Evolutionary conservation across 2,329 filamentous ascomycete genomes (phyloP).

Genomic region (Chaetoscypha palmicola): DNA sequence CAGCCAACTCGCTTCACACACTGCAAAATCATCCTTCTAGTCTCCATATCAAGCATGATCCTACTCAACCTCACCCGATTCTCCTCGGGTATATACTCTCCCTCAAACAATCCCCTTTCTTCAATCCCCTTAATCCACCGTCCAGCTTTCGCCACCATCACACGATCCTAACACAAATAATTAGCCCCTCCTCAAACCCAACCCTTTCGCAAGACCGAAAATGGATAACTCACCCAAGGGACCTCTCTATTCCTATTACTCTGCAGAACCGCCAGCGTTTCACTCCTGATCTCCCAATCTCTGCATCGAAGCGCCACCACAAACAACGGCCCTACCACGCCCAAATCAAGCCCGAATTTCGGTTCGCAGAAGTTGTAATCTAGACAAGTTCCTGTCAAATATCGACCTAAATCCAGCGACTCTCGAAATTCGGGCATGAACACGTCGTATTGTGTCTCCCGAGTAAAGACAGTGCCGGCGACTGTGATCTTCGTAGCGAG

Average conservation of each 20-base stretch:
- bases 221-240: background rate
- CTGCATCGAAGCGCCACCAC: constrained; percentile 8
- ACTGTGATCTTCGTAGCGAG: constrained; percentile 5
- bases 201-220: background rate
- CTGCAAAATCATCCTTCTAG: constrained; percentile 3
- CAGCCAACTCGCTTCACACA: constrained; percentile 5
- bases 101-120: constrained; percentile 1
- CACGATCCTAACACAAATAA: constrained; percentile 1
- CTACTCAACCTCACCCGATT: constrained; percentile 6
- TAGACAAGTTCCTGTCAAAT: constrained; percentile 1
- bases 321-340: constrained; percentile 3
- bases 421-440: constrained; percentile 10
- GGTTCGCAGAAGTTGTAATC: constrained; percentile 27
- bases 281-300: constrained; percentile 5
- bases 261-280: background rate
- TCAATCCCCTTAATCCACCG: constrained; percentile 9
- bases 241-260: background rate
- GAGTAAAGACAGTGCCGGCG: constrained; percentile 8
- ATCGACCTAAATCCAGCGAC: constrained; percentile 2
- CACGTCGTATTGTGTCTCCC: constrained; percentile 9
- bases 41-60: constrained; percentile 8
- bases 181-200: background rate
- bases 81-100: constrained; percentile 1
- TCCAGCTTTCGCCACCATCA: constrained; percentile 7
- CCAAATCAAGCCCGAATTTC: constrained; percentile 9